A percentile compares a stretch with the other conserved stretches of the same genome.
These are phyloP conservation scores for Seiridium unicorne DNA, from an alignment of 2,329 filamentous ascomycete genomes.

Conservation along the genomic window DNA sequence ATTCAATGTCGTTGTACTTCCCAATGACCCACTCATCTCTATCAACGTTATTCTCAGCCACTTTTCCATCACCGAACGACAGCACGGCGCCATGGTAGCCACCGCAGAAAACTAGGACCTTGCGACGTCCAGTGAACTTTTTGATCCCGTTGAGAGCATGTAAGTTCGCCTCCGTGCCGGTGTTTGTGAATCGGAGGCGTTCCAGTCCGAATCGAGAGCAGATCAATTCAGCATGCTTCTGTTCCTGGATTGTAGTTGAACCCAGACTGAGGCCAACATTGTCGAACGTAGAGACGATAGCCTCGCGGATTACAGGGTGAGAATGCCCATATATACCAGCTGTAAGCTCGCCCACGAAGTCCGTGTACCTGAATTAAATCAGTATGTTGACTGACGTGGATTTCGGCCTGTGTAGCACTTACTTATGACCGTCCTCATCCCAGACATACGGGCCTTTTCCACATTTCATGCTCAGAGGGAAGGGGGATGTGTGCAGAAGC, in stretches of 20 bases:
- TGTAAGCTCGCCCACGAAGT: conserved; percentile 62
- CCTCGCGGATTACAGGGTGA: conserved; percentile 48
- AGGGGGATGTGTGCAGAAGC: conserved; percentile 36
- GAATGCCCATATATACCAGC: conserved; percentile 68
- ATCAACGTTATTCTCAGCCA: conserved; percentile 46
- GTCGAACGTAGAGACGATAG: conserved; percentile 44
- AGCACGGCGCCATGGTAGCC: conserved; percentile 57
- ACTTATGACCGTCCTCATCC: conserved; percentile 39
- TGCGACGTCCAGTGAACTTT: conserved; percentile 39
- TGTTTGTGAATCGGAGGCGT: conserved; percentile 61
- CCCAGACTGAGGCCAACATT: conserved; percentile 54
- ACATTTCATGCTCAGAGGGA: conserved; percentile 39
- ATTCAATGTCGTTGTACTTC: conserved; percentile 58
- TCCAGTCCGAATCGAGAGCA: conserved; percentile 54
- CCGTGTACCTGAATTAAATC: conserved; percentile 20
- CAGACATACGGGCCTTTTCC: conserved; percentile 33
- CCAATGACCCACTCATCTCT: conserved; percentile 57
- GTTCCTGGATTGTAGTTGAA: conserved; percentile 50
- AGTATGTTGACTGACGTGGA: background rate
- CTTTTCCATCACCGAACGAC: conserved; percentile 37
- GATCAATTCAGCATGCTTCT: conserved; percentile 48
- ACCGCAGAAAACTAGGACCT: conserved; percentile 48
- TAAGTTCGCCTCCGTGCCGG: conserved; percentile 64
- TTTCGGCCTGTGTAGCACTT: background rate
- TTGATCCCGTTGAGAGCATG: conserved; percentile 56